Evolutionary conservation across 192 early-diverging fungal genomes (phyloP), one percentile per base, ranked within the genome.

Genomic region (Spinellus fusiger): DNA sequence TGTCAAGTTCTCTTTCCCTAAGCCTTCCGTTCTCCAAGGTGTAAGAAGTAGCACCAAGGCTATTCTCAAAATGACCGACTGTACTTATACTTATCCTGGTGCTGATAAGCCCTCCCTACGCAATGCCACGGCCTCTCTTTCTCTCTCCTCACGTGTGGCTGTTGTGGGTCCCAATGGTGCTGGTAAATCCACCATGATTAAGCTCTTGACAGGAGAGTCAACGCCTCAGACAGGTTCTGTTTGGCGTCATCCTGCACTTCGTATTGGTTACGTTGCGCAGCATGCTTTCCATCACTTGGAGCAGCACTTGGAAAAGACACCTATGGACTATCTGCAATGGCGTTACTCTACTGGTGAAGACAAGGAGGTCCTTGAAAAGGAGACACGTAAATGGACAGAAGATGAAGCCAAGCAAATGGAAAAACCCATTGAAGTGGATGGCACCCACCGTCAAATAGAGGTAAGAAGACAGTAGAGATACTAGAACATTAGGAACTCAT

Each of bases 211-310:
- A 51, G 90, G 89, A 54, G 89, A 91, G 73, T 73, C 83, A 31
- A 70, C 77, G 10, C 77, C 89, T 27, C 81, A 86, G 68, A 72
- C 76, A 22, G 89, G 89, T 65, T 79, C 78, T 22, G 81, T 90
- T 25, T 87, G 81, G 80, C 81, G 89, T 74, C 89, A 92, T 69
- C 90, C 89, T 73, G 88, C 88, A 71, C 74, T 91, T 13, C 86
- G 90, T 80, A 82, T 92, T 65, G 89, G 89, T 54, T 91, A 91
- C 71, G 87, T 92, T 65, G 87, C 89, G 22, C 90, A 92, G 66
- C 90, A 92, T 71, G 87, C 89, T 56, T 89, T 92, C 85, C 86
- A 92, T 70, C 89, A 92, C 80, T 73, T 92, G 55, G 87, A 92
- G 56, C 83, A 88, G 54, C 89, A 92, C 73, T 50, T 89, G 32